These are phyloP conservation scores for Nicotiana undulata DNA, from an alignment of 257 asterid species.

Conservation along the genomic window DNA sequence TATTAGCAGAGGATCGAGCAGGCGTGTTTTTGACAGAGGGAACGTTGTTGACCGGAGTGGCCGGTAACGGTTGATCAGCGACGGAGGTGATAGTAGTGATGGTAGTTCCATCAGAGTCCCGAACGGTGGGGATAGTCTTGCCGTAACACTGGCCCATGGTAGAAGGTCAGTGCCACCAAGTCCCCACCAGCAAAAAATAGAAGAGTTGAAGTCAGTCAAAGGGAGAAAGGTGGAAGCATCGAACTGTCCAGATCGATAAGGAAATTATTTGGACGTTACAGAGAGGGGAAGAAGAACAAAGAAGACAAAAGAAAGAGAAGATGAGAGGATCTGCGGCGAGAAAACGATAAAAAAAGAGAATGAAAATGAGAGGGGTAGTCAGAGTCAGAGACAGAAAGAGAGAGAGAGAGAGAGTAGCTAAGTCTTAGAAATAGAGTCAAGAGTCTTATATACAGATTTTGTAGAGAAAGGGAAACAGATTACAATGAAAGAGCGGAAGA, in stretches of 20 bases:
- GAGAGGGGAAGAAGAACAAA: not conserved
- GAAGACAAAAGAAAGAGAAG: slow-evolving; percentile 19
- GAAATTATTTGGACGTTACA: too few species aligned
- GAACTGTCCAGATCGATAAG: slow-evolving; percentile 8
- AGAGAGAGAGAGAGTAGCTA: not conserved
- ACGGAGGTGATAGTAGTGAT: slow-evolving; percentile 11
- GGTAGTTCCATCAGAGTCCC: slow-evolving; percentile 33
- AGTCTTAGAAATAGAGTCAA: too few species aligned
- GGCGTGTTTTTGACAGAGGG: slow-evolving; percentile 61
- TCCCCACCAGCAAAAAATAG: slow-evolving; percentile 7
- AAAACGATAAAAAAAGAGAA: slow-evolving; percentile 15
- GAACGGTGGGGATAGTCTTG: slow-evolving; percentile 66
- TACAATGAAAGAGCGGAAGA: too few species aligned
- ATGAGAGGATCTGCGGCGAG: slow-evolving; percentile 1
- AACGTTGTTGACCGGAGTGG: slow-evolving; percentile 28
- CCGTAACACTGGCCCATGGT: slow-evolving; percentile 84
- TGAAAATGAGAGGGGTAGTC: slow-evolving; percentile 7
- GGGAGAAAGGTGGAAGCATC: slow-evolving; percentile 3
- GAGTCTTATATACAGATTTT: not conserved
- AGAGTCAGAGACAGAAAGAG: slow-evolving; percentile 10
- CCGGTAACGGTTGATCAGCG: slow-evolving; percentile 24
- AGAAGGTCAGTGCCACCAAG: slow-evolving; percentile 32
- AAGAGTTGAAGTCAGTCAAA: slow-evolving; percentile 7
- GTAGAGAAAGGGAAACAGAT: not conserved
- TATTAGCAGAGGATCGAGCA: slow-evolving; percentile 60